Base-by-base conservation (phyloP, 805 yeast genomes). In the Kazachstania psychrophila region DNA sequence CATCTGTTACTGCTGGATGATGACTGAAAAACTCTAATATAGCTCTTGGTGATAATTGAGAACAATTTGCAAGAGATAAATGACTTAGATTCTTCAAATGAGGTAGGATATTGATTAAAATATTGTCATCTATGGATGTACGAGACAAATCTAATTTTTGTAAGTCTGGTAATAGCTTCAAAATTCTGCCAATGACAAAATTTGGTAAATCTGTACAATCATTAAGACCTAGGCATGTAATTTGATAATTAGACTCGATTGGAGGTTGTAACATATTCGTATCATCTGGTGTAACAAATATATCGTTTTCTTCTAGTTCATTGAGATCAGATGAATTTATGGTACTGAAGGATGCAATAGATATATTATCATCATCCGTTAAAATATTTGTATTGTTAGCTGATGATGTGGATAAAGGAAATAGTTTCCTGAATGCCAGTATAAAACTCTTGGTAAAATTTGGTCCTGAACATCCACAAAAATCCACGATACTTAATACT, bases 391-490 rank as follows among this genome's bases (percentile, higher is more conserved):
- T 28, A 12, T 20, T 28, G 15, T 29, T 22, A 22, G 14, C 19
- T 11, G 34, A n/a, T 9, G 40, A 18, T 11, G 25, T 17, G 6
- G 33, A 18, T 13, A 27, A 18, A 15, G 34, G 42, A 34, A 54
- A 55, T 34, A 58, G 40, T 23, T 39, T 46, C 2, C 49, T 46
- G n/a, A 56, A 43, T 6, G 60, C 60, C 6, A 36, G 50, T 13
- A 68, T 62, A 48, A 85, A 79, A 17, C 82, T 78, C 11, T 64
- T 48, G 10, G 76, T 74, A 52, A 86, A 84, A 22, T 53, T 62
- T 25, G 64, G 66, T 31, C 83, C 80, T 5, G 85, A 74, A 26
- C 94, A 83, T 6, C 96, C 96, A 58, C 96, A 87, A 44, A 87
- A 85, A 59, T 87, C 96, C 10, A 87, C 60, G 1, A 84, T 74